Evolutionary conservation across 805 yeast species (phyloP), one percentile per base, ranked within the genome.

Genomic region (Spencermartinsiella europaea): DNA sequence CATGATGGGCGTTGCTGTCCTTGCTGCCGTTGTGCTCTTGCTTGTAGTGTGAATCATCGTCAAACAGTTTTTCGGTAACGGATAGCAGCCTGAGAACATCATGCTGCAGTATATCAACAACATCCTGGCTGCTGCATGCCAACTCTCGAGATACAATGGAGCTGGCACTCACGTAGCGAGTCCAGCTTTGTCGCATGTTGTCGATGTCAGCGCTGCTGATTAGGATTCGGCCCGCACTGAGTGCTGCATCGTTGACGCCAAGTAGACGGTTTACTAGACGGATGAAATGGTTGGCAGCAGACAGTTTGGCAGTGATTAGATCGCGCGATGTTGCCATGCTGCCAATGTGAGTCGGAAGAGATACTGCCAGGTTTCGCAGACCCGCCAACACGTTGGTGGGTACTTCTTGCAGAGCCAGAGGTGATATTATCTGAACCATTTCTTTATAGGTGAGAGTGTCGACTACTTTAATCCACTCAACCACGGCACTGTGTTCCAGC

Each of bases 401-500:
- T 3, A 83, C 68, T 45, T 67, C 64, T 50, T 79, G 83, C 35
- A 81, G 64, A 14, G 79, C 77, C 47, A 84, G 65, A 21, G 81
- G 82, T 3, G 82, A 74, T 51, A 87, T 64, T 75, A 81, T 73
- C 53, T 75, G 76, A 19, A 82, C 69, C 55, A 77, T 64, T 28
- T 71, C 70, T 47, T 68, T 68, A 64, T 82, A 85, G 65, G 82
- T 74, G n/a, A 75, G 67, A 49, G 73, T 57, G 61, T 88, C 95
- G 59, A 88, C 83, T 40, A 74, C 67, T 27, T 71, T 56, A n/a
- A 84, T 72, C 95, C 95, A 87, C 14, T 73, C 73, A 3, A 70
- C 56, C 12, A 80, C 56, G 4, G 66, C 63, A 12, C 75, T 75
- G 8, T 75, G 67, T 4, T 70, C 70, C 58, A 81, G 76, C 19